Percentiles rank a stretch among this genome's conserved stretches.
Conservation (phyloP, 2,329 filamentous ascomycete species). For the Monilinia vaccinii-corymbosi region DNA sequence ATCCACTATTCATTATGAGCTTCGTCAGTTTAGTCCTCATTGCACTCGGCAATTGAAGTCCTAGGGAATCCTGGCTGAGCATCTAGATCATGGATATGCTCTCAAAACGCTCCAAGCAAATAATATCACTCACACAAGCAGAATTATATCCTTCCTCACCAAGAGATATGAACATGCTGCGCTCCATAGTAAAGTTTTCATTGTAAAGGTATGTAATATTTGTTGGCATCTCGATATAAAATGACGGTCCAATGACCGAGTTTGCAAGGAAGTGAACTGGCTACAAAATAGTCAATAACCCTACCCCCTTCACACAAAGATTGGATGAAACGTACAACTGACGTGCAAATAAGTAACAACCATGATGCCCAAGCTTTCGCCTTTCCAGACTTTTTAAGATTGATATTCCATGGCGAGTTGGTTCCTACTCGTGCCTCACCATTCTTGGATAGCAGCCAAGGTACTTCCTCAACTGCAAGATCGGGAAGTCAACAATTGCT, state of each 20-base stretch:
- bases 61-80: neutral
- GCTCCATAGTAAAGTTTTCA: neutral
- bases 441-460: slow-evolving; percentile 15
- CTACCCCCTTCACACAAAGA: neutral
- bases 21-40: neutral
- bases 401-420: slow-evolving; percentile 18
- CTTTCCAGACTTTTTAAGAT: slow-evolving; percentile 17
- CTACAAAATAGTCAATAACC: slow-evolving; percentile 4
- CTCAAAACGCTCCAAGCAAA: neutral
- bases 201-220: neutral
- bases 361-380: slow-evolving; percentile 16
- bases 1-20: slow-evolving; percentile 11
- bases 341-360: slow-evolving; percentile 17
- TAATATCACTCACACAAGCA: neutral
- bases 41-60: neutral
- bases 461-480: slow-evolving; percentile 13
- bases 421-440: slow-evolving; percentile 19
- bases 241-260: slow-evolving; percentile 17
- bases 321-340: slow-evolving; percentile 12
- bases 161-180: neutral
- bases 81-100: neutral
- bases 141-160: neutral
- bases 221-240: slow-evolving; percentile 16
- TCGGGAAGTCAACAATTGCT: no score
- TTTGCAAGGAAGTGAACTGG: slow-evolving; percentile 21